phyloP scores from a whole-genome alignment of 2,329 filamentous ascomycete genomes.

The Aspergillus costaricaensis region DNA sequence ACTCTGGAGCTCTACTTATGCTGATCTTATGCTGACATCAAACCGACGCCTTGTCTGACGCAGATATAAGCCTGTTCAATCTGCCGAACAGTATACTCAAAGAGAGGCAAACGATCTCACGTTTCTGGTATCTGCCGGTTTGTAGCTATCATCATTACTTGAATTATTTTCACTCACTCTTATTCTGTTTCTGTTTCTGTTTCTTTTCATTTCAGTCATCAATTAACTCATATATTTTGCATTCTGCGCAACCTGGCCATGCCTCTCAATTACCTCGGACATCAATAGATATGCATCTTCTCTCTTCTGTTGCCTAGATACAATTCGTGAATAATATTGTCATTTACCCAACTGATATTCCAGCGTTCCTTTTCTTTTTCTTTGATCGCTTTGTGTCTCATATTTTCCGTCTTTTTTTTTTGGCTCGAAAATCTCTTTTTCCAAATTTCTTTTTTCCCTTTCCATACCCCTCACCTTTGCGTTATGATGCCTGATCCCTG shows the following conservation, averaged over 20 bases:
- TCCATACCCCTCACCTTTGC: conserved; percentile 21
- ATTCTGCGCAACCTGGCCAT: not conserved
- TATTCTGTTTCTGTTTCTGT: too few species aligned
- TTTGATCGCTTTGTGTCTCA: not conserved
- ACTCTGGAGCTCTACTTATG: not conserved
- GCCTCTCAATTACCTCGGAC: not conserved
- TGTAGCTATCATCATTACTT: not conserved
- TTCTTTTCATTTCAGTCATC: not conserved
- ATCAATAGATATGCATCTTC: not conserved
- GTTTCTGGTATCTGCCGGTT: not conserved
- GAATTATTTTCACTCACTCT: too few species aligned
- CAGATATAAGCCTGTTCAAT: not conserved
- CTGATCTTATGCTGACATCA: not conserved
- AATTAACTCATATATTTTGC: too few species aligned
- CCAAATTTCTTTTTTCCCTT: conserved; percentile 20
- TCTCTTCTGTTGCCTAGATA: not conserved
- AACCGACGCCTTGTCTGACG: not conserved
- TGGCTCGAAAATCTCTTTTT: not conserved
- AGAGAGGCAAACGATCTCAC: not conserved
- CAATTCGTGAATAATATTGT: too few species aligned
- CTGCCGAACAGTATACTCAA: not conserved
- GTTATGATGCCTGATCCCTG: conserved; percentile 19
- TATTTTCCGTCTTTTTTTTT: not conserved
- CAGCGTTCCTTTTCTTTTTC: not conserved
- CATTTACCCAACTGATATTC: too few species aligned